Conservation (phyloP, 345 rosid genomes). For the Brassica incana region DNA sequence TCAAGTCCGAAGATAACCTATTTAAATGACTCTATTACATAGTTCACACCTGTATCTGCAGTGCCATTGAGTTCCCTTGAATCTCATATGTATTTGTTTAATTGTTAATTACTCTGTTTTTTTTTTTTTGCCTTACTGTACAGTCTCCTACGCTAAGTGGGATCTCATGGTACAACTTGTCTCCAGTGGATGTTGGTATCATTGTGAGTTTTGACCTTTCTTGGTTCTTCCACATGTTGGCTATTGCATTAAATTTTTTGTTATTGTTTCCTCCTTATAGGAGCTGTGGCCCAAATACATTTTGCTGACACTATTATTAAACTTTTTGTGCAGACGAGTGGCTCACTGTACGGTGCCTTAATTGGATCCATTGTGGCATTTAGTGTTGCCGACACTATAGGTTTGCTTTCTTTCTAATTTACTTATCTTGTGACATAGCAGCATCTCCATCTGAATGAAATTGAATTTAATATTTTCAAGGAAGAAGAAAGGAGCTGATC, state of each 20-base stretch:
- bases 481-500: conserved; percentile 89
- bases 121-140: conserved; percentile 25
- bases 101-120: conserved; percentile 15
- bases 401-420: conserved; percentile 41
- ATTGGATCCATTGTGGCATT: conserved; percentile 90
- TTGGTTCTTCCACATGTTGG: conserved; percentile 14
- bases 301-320: conserved; percentile 4
- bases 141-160: conserved; percentile 91
- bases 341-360: conserved; percentile 95
- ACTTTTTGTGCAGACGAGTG: conserved; percentile 77
- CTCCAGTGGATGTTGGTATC: conserved; percentile 85
- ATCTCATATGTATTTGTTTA: not conserved
- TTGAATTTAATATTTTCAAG: conserved; percentile 45
- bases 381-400: conserved; percentile 80
- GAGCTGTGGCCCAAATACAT: not conserved
- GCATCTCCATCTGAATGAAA: conserved; percentile 18
- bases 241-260: not conserved
- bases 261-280: conserved; percentile 6
- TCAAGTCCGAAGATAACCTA: too few species aligned
- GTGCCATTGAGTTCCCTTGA: not conserved
- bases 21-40: not conserved
- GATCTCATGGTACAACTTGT: conserved; percentile 78
- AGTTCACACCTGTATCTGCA: not conserved
- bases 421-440: not conserved
- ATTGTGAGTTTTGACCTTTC: conserved; percentile 65